A percentile compares a stretch with the other conserved stretches of the same genome.
Evolutionary conservation across 495 filamentous ascomycete genomes (phyloP).

Genomic region (Lentithecium fluviatile): DNA sequence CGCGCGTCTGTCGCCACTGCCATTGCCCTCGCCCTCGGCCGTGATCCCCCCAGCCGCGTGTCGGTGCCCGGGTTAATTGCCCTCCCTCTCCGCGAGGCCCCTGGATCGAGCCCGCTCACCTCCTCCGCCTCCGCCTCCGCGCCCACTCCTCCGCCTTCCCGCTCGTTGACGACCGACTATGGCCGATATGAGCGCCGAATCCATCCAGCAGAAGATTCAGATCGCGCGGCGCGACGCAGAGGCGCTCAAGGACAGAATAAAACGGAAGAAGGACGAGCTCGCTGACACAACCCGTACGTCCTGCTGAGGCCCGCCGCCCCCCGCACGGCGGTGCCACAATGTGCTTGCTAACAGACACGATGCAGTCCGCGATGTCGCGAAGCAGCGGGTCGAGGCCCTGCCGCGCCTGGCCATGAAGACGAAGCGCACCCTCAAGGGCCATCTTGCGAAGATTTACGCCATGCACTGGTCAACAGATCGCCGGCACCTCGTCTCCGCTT

Average conservation of each 20-base stretch:
- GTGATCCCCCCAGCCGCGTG: slow-evolving; percentile 22
- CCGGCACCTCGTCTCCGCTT: slow-evolving; percentile 95
- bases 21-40: neutral
- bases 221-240: slow-evolving; percentile 96
- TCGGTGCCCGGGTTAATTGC: slow-evolving; percentile 25
- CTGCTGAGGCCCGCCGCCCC: neutral
- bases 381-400: slow-evolving; percentile 80
- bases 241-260: slow-evolving; percentile 97
- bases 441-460: slow-evolving; percentile 98
- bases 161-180: slow-evolving; percentile 24
- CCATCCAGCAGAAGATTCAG: slow-evolving; percentile 87
- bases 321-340: neutral
- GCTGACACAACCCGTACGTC: slow-evolving; percentile 93
- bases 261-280: slow-evolving; percentile 98
- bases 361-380: slow-evolving; percentile 86
- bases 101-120: slow-evolving; percentile 33
- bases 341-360: slow-evolving; percentile 31
- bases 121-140: slow-evolving; percentile 2
- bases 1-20: slow-evolving; percentile 29
- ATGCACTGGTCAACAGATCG: slow-evolving; percentile 99
- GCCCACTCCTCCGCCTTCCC: neutral
- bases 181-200: slow-evolving; percentile 67
- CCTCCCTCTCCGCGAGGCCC: slow-evolving; percentile 28
- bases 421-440: slow-evolving; percentile 91
- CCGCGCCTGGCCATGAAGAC: slow-evolving; percentile 95